Evolutionary conservation across 495 filamentous ascomycete genomes (phyloP).

Genomic region (Achaetomiella virescens): DNA sequence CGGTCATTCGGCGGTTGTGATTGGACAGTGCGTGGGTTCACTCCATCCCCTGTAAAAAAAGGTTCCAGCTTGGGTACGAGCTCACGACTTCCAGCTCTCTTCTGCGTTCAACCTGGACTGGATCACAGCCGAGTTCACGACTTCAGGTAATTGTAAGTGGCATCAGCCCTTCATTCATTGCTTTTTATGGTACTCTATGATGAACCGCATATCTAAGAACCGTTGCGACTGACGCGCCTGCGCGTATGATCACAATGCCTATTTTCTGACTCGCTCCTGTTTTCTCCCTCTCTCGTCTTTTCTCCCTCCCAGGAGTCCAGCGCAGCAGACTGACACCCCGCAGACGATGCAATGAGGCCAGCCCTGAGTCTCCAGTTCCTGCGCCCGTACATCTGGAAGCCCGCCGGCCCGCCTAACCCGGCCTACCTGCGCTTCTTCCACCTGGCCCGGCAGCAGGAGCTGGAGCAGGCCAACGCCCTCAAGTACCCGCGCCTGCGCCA

Average conservation of each 20-base stretch:
- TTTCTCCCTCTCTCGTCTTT: neutral
- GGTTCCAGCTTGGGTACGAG: neutral
- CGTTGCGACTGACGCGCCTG: slow-evolving; percentile 85
- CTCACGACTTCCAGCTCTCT: neutral
- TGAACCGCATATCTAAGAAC: slow-evolving; percentile 62
- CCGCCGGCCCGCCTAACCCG: slow-evolving; percentile 15
- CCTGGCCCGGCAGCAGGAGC: slow-evolving; percentile 28
- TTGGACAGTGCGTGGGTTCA: neutral
- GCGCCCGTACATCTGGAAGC: slow-evolving; percentile 44
- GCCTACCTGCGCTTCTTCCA: slow-evolving; percentile 44
- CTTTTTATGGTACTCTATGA: slow-evolving; percentile 12
- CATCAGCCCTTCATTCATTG: neutral
- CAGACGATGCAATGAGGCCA: slow-evolving; percentile 35
- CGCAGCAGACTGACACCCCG: neutral
- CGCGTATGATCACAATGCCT: slow-evolving; percentile 57
- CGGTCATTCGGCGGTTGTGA: neutral
- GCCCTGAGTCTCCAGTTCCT: slow-evolving; percentile 43
- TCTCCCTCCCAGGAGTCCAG: neutral
- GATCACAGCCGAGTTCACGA: neutral
- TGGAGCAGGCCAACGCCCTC: slow-evolving; percentile 31
- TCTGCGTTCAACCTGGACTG: neutral
- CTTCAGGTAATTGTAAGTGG: slow-evolving; percentile 24
- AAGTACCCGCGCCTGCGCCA: slow-evolving; percentile 35
- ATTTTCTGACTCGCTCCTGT: slow-evolving; percentile 37
- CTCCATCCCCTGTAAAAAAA: neutral